These are phyloP conservation scores for Cladophialophora bantiana DNA, from an alignment of 2,329 filamentous ascomycete genomes.

Conservation along the genomic window DNA sequence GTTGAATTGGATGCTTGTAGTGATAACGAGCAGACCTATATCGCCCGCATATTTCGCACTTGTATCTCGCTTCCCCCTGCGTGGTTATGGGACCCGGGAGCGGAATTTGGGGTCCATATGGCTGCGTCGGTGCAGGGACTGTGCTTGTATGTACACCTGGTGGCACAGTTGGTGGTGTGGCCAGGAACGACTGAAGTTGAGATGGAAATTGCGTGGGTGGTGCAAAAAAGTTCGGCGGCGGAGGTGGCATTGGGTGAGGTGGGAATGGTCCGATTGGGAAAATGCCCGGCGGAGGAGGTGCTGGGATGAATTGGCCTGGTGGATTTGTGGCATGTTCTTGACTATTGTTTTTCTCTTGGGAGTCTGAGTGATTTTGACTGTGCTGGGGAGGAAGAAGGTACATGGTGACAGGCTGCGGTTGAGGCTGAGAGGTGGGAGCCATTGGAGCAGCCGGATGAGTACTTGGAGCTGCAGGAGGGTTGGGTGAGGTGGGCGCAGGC, in stretches of 20 bases:
- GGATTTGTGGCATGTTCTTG: constrained; percentile 11
- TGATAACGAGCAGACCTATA: constrained; percentile 40
- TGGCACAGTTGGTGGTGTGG: constrained; percentile 4
- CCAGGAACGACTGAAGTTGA: constrained; percentile 16
- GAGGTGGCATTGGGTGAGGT: constrained; percentile 21
- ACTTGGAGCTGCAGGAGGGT: constrained; percentile 11
- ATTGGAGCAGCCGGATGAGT: constrained; percentile 24
- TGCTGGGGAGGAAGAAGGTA: constrained; percentile 26
- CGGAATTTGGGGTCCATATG: constrained; percentile 6
- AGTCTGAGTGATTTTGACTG: constrained; percentile 15
- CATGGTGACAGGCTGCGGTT: constrained; percentile 31
- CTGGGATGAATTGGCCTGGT: constrained; percentile 25
- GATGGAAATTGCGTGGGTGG: constrained; percentile 3
- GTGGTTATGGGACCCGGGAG: background rate
- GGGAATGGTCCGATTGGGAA: constrained; percentile 21
- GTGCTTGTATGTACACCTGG: background rate
- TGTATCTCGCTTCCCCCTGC: constrained; percentile 34
- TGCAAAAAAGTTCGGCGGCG: constrained; percentile 12
- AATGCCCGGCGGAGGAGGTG: constrained; percentile 19
- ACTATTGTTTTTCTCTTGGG: constrained; percentile 7
- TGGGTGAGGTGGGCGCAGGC: constrained; percentile 22
- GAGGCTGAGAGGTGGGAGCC: constrained; percentile 29
- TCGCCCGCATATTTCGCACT: constrained; percentile 39
- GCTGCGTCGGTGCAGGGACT: constrained; percentile 15
- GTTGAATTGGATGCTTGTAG: constrained; percentile 36